These are phyloP conservation scores for Echium plantagineum DNA, from an alignment of 257 asterid species.

Conservation along the genomic window DNA sequence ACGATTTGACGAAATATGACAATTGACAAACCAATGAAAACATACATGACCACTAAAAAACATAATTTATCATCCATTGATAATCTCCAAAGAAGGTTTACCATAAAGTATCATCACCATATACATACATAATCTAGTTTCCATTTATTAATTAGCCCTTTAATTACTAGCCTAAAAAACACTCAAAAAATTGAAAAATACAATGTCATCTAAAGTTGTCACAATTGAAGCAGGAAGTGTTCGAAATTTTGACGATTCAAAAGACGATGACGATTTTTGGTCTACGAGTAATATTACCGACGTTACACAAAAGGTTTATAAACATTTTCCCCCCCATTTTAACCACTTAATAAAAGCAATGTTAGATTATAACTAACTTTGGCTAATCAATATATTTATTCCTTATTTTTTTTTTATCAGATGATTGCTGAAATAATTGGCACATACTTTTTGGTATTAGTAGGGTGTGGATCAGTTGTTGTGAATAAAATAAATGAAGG, in stretches of 20 bases:
- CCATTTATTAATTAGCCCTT: background rate
- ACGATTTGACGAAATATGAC: too few species aligned
- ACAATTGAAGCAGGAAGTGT: conserved; percentile 32
- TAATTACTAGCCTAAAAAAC: background rate
- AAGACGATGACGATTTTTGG: conserved; percentile 19
- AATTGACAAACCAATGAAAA: too few species aligned
- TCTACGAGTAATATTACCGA: conserved; percentile 28
- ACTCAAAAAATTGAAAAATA: background rate
- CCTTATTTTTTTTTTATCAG: conserved; percentile 11
- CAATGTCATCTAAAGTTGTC: conserved; percentile 21
- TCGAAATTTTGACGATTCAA: background rate
- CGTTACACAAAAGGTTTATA: conserved; percentile 37
- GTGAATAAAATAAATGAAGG: conserved; percentile 42
- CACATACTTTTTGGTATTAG: conserved; percentile 46
- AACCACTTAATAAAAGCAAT: too few species aligned
- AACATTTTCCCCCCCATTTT: too few species aligned
- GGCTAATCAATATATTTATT: too few species aligned
- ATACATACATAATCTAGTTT: background rate
- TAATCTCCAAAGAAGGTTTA: conserved; percentile 28
- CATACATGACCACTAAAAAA: background rate
- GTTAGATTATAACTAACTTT: too few species aligned
- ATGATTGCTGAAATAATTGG: conserved; percentile 56
- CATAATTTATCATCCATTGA: conserved; percentile 11
- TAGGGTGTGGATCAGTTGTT: conserved; percentile 58
- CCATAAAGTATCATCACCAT: conserved; percentile 28